Conservation (phyloP, 2,329 filamentous ascomycete genomes). For the Aspergillus sp. region DNA sequence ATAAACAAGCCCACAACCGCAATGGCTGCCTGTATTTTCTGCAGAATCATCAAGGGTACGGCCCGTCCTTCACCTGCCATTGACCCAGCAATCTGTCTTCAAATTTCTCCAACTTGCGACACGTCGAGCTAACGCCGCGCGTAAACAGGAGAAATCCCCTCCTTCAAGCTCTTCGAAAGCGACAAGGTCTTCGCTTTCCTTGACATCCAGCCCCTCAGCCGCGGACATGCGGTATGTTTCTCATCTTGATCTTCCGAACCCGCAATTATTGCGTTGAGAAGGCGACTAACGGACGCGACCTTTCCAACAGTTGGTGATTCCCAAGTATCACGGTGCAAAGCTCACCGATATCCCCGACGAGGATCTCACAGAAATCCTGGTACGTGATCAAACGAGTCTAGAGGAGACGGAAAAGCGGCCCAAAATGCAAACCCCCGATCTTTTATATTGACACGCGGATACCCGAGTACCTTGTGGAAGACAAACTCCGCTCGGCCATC, state of each 20-base stretch:
- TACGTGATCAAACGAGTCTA: slow-evolving; percentile 41
- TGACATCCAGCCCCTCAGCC: slow-evolving; percentile 86
- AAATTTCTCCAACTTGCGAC: background rate
- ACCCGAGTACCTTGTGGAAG: slow-evolving; percentile 27
- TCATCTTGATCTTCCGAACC: background rate
- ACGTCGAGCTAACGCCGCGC: slow-evolving; percentile 3
- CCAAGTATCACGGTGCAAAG: slow-evolving; percentile 91
- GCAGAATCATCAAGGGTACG: slow-evolving; percentile 92
- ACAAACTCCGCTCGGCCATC: background rate
- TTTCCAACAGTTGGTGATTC: slow-evolving; percentile 77
- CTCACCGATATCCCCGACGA: slow-evolving; percentile 92
- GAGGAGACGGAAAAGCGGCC: background rate
- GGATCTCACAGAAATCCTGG: slow-evolving; percentile 76
- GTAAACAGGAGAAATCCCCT: slow-evolving; percentile 84
- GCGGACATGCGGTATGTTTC: slow-evolving; percentile 77
- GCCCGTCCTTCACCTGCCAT: background rate
- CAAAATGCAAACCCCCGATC: background rate
- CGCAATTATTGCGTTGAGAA: background rate
- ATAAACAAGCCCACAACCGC: background rate
- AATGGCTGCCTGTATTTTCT: slow-evolving; percentile 75
- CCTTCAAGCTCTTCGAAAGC: slow-evolving; percentile 92
- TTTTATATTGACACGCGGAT: slow-evolving; percentile 7
- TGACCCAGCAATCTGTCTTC: background rate
- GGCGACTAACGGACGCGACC: background rate
- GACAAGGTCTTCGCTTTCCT: slow-evolving; percentile 94